Evolutionary conservation across 129 eudicot species (phyloP).

Genomic region (Flaveria sonorensis): DNA sequence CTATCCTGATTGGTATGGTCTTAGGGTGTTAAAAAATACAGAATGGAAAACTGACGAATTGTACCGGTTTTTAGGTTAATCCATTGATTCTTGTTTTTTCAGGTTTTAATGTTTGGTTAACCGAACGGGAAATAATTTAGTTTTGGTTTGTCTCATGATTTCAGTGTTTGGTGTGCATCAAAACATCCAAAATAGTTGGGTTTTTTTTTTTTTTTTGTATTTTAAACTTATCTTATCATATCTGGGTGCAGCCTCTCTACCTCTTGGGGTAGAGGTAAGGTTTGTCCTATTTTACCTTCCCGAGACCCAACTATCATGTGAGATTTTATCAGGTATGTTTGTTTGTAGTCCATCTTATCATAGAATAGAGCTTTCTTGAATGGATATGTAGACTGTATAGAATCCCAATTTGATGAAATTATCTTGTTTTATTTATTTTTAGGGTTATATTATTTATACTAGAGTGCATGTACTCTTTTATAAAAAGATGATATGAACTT

Average conservation of each 20-base stretch:
- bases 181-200: neutral
- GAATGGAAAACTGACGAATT: neutral
- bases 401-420: neutral
- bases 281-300: too few relatives aligned
- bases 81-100: neutral
- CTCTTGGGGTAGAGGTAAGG: too few relatives aligned
- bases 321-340: too few relatives aligned
- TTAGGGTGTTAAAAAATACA: neutral
- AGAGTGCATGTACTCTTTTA: neutral
- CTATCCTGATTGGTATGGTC: neutral
- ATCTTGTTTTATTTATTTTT: neutral
- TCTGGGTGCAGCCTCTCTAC: too few relatives aligned
- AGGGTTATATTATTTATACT: neutral
- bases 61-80: neutral
- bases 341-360: neutral
- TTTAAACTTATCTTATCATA: too few relatives aligned
- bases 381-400: neutral
- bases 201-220: too few relatives aligned
- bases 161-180: neutral
- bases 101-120: neutral
- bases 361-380: neutral
- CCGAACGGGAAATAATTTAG: neutral
- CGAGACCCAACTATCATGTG: too few relatives aligned
- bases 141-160: neutral
- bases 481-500: neutral